phyloP scores from a whole-genome alignment of 163 green algal species.

The Volvox carteri region DNA sequence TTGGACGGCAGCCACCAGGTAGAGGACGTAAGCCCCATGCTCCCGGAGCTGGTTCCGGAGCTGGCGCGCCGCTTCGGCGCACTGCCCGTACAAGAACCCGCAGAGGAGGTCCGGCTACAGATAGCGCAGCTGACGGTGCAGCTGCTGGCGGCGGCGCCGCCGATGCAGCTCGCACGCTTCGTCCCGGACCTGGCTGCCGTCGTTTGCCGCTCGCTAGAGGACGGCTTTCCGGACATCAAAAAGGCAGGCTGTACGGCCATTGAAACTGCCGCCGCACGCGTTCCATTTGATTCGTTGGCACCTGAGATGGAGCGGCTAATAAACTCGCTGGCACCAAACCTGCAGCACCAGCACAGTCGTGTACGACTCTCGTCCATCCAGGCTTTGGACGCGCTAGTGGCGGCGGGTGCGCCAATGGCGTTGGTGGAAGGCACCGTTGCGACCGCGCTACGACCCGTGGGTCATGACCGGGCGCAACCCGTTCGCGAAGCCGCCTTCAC shows the following conservation, averaged over 20 bases:
- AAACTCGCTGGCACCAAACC: constrained; percentile 61
- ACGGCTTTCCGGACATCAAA: constrained; percentile 85
- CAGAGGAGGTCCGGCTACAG: constrained; percentile 70
- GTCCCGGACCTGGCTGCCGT: constrained; percentile 36
- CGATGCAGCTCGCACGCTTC: background rate
- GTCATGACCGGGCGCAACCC: constrained; percentile 66
- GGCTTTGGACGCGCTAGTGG: constrained; percentile 39
- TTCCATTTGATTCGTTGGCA: constrained; percentile 54
- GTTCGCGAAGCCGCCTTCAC: constrained; percentile 71
- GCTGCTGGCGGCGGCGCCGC: constrained; percentile 44
- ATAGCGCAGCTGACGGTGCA: constrained; percentile 53
- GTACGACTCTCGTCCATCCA: constrained; percentile 67
- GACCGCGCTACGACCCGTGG: constrained; percentile 70
- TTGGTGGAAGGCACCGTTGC: constrained; percentile 61
- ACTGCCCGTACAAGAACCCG: constrained; percentile 66
- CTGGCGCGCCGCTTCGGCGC: constrained; percentile 73
- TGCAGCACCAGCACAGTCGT: constrained; percentile 81
- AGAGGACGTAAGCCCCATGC: constrained; percentile 64
- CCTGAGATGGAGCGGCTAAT: constrained; percentile 55
- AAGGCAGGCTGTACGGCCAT: constrained; percentile 65
- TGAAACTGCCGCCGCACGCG: constrained; percentile 36
- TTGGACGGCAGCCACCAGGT: constrained; percentile 28
- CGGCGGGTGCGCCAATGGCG: constrained; percentile 20
- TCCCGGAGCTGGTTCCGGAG: constrained; percentile 74
- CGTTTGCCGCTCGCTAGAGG: constrained; percentile 72